Evolutionary conservation across 257 asterid genomes (phyloP), one percentile per base, ranked within the genome.

Genomic region (Nicotiana noctiflora): DNA sequence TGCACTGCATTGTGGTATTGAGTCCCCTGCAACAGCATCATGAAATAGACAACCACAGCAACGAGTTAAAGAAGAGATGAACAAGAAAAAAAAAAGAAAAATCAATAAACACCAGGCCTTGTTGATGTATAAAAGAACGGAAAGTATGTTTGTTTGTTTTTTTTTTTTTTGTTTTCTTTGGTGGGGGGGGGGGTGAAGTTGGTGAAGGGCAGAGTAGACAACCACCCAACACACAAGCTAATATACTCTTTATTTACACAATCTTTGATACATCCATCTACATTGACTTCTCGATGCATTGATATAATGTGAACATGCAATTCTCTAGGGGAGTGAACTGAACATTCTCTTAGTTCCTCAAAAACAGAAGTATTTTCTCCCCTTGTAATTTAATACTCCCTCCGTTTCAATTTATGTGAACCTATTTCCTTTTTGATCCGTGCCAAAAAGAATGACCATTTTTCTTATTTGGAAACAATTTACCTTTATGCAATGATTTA

Each of bases 1-100:
- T 93, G 97, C 60, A 95, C 89, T 3, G 97, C 99, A 79, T 94
- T 95, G 86, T 86, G 97, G 85, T 95, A 95, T 82, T 93, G 97
- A 10, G 98, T 91, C 29, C 97, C 98, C 99, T 95, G 90, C 75
- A 79, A 55, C 81, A 68, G 81, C 68, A 88, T 6, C 79, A 53
- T 46, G 63, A 6, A 76, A 40, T 59, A 60, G 59, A 62, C 17
- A 19, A 86, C 62, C 46, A 29, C 56, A 60, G 55, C 75, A 82
- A 61, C 51, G 67, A 18, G 72, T 29, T 78, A 14, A 17, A 53
- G 59, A 83, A 51, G 66, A 19, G 49, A 25, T 23, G 23, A 17
- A 13, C 19, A 4, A 49, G 63, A 55, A 27, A 5, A 6, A 6
- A 37, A 49, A 27, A 5, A 1, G 4, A 29, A 23, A 23, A 27